Evolutionary conservation across 2,329 filamentous ascomycete genomes (phyloP), one percentile per base, ranked within the genome.

Genomic region (Aureobasidium namibiae): DNA sequence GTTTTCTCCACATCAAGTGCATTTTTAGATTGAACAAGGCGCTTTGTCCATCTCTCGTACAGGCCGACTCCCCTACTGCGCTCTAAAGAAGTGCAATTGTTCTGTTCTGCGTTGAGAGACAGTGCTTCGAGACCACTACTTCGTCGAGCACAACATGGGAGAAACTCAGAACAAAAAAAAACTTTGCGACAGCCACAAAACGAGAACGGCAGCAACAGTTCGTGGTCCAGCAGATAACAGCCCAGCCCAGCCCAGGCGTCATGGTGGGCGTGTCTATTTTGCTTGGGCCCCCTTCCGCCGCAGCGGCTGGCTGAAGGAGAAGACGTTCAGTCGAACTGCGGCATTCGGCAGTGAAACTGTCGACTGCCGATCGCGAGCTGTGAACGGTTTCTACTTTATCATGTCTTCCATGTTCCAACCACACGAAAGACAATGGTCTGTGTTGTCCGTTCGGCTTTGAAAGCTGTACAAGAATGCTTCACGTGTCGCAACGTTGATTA

Each of bases 261-360:
- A 54, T 54, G 36, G 36, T 10, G n/a, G 26, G n/a, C 9, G 31
- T n/a, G 7, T 42, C 38, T 31, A 41, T 54, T 42, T 54, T 33
- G 50, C 50, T 42, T 39, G 50, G 50, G 26, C 36, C 36, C 10
- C 42, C 10, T 53, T 39, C 3, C 26, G 23, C 29, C 31, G n/a
- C n/a, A n/a, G 36, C 26, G 50, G 50, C 50, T 54, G 7, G 36
- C 33, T 34, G 50, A n/a, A 42, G 36, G 14, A 44, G 52, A 34
- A 44, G 34, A 29, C 39, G 11, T 45, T 23, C 39, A 36, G 29
- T 23, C 16, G 33, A 26, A 33, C 11, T 48, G 33, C 42, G 54
- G 54, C 42, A 48, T 31, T 57, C 54, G 54, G 54, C 41, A 57
- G 54, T 57, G 41, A 38, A 57, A 57, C 53, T 21, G 53, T 46